Base-by-base conservation (phyloP, 1,284 basidiomycete species). In the Cutaneotrichosporon arboriforme region DNA sequence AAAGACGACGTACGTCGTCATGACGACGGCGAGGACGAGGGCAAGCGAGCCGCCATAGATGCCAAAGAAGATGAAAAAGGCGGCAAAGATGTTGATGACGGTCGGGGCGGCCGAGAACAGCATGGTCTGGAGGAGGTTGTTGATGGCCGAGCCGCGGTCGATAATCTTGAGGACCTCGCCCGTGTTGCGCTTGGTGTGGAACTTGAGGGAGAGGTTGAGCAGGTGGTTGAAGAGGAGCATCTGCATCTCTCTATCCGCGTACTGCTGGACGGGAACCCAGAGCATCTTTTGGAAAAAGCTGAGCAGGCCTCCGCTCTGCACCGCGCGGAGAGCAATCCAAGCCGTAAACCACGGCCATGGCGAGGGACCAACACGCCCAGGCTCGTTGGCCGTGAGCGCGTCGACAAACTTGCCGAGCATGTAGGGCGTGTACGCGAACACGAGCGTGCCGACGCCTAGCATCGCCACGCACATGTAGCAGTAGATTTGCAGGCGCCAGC, bases 61-160 rank as follows among this genome's bases (percentile, higher is more conserved):
- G 76, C 82, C 46, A 61, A 89, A 89, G 76, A 98, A 77, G 58
- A 98, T 94, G 52, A 90, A 90, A 76, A 92, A 97, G 31, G 97
- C 94, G 78, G 98, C 84, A 14, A 86, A 81, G 61, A 98, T 97
- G 72, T 98, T 94, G 46, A 97, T 76, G 0, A 93, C 88, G 0
- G 94, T 97, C 0, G 94, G 94, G 0, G 88, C 85, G 45, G 97
- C 90, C 31, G 91, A 86, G 74, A 97, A 98, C 3, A 98, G 80
- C 49, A 97, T 84, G 3, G 90, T 88, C 62, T 90, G 87, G 23
- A 98, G 78, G 22, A 98, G 81, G 74, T 97, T 97, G 0, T 91
- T 91, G 64, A 98, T 96, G 18, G 96, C 94, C 71, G 94, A 97
- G 22, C 94, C 96, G n/a, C 93, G 81, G 73, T 98, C 94, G 66